phyloP scores from a whole-genome alignment of 768 basidiomycete species.

The Lentinula edodes region DNA sequence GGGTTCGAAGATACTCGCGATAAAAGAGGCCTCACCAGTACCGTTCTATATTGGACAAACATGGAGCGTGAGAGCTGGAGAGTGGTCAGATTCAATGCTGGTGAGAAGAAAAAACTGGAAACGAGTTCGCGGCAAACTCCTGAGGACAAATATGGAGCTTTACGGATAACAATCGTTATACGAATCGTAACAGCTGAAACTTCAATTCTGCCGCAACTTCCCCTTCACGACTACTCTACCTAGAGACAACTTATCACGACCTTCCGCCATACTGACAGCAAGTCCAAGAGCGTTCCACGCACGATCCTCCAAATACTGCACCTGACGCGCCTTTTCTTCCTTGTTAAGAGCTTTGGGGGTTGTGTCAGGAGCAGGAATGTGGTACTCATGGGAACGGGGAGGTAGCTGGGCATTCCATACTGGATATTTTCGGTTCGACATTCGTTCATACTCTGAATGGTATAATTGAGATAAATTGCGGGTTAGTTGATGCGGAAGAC shows the following conservation, averaged over 20 bases:
- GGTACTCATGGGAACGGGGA: slow-evolving; percentile 14
- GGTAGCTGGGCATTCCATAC: slow-evolving; percentile 33
- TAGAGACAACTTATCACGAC: slow-evolving; percentile 40
- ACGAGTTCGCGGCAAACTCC: too few relatives aligned
- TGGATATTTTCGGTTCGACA: slow-evolving; percentile 19
- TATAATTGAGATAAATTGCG: slow-evolving; percentile 45
- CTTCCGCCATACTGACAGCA: slow-evolving; percentile 56
- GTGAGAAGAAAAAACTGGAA: too few relatives aligned
- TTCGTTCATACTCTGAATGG: slow-evolving; percentile 25
- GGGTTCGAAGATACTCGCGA: too few relatives aligned
- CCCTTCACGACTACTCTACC: slow-evolving; percentile 35
- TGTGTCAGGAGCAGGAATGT: slow-evolving; percentile 7
- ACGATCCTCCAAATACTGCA: slow-evolving; percentile 25
- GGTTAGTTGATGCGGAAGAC: slow-evolving; percentile 54
- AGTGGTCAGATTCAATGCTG: too few relatives aligned
- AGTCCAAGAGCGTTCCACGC: slow-evolving; percentile 47
- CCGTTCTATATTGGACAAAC: too few relatives aligned
- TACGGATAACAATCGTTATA: too few relatives aligned
- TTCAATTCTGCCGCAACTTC: slow-evolving; percentile 1
- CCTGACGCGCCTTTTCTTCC: slow-evolving; percentile 15
- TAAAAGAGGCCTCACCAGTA: too few relatives aligned
- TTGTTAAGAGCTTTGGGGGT: slow-evolving; percentile 9
- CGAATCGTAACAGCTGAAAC: too few relatives aligned
- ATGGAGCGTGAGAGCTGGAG: too few relatives aligned
- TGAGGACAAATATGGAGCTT: too few relatives aligned